These are phyloP conservation scores for Ogataea neopini DNA, from an alignment of 805 yeast genomes.

Conservation along the genomic window DNA sequence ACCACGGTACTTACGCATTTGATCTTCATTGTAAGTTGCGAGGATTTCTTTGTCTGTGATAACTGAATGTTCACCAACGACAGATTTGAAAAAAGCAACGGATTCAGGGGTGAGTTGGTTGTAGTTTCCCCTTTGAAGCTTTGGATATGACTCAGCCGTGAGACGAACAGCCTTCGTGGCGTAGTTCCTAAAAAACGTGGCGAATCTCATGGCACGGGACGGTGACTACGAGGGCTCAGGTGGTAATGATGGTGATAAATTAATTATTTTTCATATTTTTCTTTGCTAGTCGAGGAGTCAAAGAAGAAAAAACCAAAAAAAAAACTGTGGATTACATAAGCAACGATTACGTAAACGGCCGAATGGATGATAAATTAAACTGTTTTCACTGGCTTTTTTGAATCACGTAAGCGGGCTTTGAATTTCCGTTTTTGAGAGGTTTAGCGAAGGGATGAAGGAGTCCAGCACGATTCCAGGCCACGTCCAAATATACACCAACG, in stretches of 20 bases:
- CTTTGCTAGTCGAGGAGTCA: background rate
- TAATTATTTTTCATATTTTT: background rate
- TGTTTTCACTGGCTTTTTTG: no score
- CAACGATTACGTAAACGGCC: no score
- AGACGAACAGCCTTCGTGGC: constrained; percentile 31
- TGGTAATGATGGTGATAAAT: no score
- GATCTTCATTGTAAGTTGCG: constrained; percentile 77
- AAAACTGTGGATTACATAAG: no score
- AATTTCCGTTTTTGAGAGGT: no score
- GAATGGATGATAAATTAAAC: no score
- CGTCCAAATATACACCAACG: no score
- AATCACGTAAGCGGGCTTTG: no score
- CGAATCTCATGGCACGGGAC: background rate
- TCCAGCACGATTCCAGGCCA: no score
- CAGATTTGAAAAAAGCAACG: constrained; percentile 55
- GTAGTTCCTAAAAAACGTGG: background rate
- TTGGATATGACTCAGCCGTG: constrained; percentile 71
- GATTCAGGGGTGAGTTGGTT: constrained; percentile 57
- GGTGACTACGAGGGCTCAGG: no score
- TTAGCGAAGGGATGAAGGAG: no score
- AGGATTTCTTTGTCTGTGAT: constrained; percentile 64
- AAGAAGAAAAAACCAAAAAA: no score
- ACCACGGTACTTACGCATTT: constrained; percentile 95
- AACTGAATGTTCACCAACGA: constrained; percentile 53
- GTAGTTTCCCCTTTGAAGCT: constrained; percentile 48